Percentiles rank a stretch among this genome's conserved stretches.
These are phyloP conservation scores for Omphalea diandra DNA, from an alignment of 441 rosid genomes.

Conservation along the genomic window DNA sequence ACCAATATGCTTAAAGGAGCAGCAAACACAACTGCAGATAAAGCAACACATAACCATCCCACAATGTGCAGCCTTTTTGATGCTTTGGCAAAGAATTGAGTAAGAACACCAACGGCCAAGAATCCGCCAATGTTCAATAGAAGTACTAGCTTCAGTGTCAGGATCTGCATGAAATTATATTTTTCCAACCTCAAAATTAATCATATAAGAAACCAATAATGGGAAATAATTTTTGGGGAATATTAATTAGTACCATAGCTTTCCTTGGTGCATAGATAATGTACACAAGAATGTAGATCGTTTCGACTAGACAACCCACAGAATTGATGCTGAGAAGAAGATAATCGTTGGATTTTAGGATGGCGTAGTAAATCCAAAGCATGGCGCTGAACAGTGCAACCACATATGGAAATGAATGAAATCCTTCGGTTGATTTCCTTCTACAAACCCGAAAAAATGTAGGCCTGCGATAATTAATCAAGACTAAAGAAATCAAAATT, in stretches of 20 bases:
- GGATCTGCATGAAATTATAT: constrained; percentile 15
- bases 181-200: not conserved
- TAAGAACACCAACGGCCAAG: constrained; percentile 21
- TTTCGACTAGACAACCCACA: constrained; percentile 13
- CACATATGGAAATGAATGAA: constrained; percentile 19
- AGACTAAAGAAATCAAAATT: not conserved
- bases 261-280: constrained; percentile 19
- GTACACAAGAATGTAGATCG: constrained; percentile 12
- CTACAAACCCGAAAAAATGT: constrained; percentile 14
- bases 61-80: constrained; percentile 39
- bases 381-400: constrained; percentile 15
- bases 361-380: constrained; percentile 22
- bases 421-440: constrained; percentile 22
- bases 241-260: constrained; percentile 2
- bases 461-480: constrained; percentile 3
- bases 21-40: constrained; percentile 52
- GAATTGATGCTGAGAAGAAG: constrained; percentile 21
- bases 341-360: constrained; percentile 5
- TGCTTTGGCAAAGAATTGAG: constrained; percentile 27
- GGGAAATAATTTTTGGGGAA: not conserved
- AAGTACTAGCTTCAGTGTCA: constrained; percentile 25
- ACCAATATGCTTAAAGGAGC: constrained; percentile 72
- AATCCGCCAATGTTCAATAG: constrained; percentile 14
- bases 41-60: constrained; percentile 65
- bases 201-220: too few species aligned